A percentile compares a stretch with the other conserved stretches of the same genome.
phyloP scores from a whole-genome alignment of 257 asterid species.

The Nicotiana paniculata region DNA sequence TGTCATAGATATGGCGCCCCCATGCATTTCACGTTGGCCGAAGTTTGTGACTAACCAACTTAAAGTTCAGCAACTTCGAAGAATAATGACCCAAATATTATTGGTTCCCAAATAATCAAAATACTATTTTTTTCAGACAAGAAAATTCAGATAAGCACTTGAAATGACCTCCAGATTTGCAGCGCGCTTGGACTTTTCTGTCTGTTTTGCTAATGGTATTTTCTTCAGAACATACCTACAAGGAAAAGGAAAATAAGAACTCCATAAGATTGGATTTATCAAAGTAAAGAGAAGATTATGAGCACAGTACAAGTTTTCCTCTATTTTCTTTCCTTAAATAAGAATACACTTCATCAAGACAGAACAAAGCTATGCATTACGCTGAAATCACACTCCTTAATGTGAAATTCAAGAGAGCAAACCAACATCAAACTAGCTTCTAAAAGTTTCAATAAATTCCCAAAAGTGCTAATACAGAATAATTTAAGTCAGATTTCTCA shows the following conservation, averaged over 20 bases:
- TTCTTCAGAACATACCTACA: slow-evolving; percentile 80
- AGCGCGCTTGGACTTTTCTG: slow-evolving; percentile 67
- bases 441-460: not conserved
- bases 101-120: not conserved
- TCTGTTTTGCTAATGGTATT: slow-evolving; percentile 63
- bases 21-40: not conserved
- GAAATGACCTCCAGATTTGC: slow-evolving; percentile 73
- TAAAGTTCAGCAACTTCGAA: not conserved
- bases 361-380: not conserved
- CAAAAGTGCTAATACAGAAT: not conserved
- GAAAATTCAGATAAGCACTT: slow-evolving; percentile 1
- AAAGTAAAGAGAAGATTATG: not conserved
- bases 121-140: not conserved
- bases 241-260: not conserved
- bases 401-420: not conserved
- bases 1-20: not conserved
- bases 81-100: not conserved
- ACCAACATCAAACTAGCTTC: not conserved
- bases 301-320: not conserved
- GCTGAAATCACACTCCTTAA: not conserved
- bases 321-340: not conserved
- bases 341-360: no score
- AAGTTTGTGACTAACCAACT: not conserved
- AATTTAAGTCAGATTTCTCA: no score
- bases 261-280: slow-evolving; percentile 2